Conservation (phyloP, 306 rosid species). For the Sicyos baderoa region DNA sequence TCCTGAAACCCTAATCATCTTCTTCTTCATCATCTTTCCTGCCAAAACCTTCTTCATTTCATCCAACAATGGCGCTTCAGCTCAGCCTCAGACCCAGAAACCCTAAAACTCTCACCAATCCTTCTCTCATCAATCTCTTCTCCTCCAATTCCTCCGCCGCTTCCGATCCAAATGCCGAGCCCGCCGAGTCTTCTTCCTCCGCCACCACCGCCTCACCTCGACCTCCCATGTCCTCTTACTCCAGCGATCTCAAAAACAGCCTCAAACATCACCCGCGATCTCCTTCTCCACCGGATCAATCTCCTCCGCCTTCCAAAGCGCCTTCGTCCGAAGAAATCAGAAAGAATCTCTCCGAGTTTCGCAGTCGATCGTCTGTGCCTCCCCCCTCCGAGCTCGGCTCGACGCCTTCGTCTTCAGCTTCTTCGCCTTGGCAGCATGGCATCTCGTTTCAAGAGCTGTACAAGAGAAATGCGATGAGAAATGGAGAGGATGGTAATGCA, state of each 20-base stretch:
- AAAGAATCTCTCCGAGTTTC: conserved; percentile 35
- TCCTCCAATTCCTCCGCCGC: conserved; percentile 36
- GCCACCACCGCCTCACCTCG: conserved; percentile 13
- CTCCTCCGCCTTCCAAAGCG: conserved; percentile 14
- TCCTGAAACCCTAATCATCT: too few relatives aligned
- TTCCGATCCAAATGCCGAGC: conserved; percentile 21
- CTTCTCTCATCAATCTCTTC: conserved; percentile 33
- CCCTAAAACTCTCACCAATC: conserved; percentile 22
- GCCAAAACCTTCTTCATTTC: conserved; percentile 16
- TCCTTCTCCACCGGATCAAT: background rate
- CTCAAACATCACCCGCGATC: conserved; percentile 28
- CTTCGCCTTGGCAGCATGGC: conserved; percentile 12
- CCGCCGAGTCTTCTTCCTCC: conserved; percentile 15
- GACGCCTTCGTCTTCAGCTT: conserved; percentile 6
- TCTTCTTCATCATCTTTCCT: too few relatives aligned
- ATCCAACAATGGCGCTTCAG: conserved; percentile 49
- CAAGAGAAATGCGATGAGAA: conserved; percentile 11
- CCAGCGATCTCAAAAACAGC: conserved; percentile 31
- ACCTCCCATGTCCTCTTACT: conserved; percentile 25
- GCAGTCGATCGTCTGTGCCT: conserved; percentile 16
- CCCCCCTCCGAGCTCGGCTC: conserved; percentile 1
- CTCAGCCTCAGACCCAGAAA: conserved; percentile 30
- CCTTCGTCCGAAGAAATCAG: conserved; percentile 27
- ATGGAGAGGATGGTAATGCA: conserved; percentile 16
- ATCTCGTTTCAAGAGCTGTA: conserved; percentile 36